Conservation (phyloP, 139 green algal species). For the Tetradesmus obliquus region DNA sequence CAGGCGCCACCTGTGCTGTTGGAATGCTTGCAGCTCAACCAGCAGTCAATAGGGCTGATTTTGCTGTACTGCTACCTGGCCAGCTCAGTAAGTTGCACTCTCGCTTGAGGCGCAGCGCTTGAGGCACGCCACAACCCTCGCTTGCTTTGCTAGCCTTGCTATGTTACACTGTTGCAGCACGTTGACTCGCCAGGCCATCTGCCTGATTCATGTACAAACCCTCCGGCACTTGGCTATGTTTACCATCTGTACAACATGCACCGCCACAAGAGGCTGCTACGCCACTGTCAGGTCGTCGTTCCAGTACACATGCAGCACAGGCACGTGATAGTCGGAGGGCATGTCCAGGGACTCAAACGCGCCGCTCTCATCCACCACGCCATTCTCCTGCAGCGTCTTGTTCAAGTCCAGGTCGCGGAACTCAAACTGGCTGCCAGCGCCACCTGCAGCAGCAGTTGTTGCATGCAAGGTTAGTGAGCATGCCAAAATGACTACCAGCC, state of each 20-base stretch:
- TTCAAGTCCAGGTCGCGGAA: slow-evolving; percentile 78
- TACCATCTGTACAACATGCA: not conserved
- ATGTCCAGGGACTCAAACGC: slow-evolving; percentile 71
- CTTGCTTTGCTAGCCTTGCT: no score
- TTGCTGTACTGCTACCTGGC: no score
- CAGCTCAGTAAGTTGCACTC: no score
- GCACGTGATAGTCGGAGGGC: slow-evolving; percentile 67
- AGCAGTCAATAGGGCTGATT: no score
- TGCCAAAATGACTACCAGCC: not conserved
- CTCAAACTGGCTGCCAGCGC: not conserved
- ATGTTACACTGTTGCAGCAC: no score
- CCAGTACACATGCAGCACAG: slow-evolving; percentile 86
- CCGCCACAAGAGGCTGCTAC: slow-evolving; percentile 8
- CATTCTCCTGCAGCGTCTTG: slow-evolving; percentile 76
- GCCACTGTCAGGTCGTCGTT: slow-evolving; percentile 83
- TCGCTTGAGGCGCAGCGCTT: no score
- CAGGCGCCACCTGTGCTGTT: no score
- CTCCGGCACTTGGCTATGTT: not conserved
- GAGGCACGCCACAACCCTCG: no score
- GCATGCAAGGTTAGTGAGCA: not conserved
- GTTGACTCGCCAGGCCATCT: not conserved
- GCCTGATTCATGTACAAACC: not conserved
- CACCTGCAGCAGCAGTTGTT: not conserved
- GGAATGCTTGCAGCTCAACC: no score
- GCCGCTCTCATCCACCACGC: slow-evolving; percentile 66